Conservation (phyloP, 208 protist species). For the Trypanosoma theileri region DNA sequence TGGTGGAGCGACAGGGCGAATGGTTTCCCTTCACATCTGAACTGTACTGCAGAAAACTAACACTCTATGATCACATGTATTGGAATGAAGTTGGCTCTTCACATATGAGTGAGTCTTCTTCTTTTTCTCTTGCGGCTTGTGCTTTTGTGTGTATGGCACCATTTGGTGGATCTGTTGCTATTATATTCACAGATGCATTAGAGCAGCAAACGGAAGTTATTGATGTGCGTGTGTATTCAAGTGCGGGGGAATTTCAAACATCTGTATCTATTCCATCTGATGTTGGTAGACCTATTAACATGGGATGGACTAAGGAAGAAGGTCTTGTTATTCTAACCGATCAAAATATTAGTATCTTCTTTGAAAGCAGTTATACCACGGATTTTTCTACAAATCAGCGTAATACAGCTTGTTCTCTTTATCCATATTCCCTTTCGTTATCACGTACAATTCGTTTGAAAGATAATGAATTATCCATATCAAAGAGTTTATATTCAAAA, state of each 20-base stretch:
- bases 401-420: too few species aligned
- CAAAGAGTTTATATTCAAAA: not conserved
- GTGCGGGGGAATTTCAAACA: conserved; percentile 34
- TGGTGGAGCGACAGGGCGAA: conserved; percentile 51
- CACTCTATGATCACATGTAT: conserved; percentile 37
- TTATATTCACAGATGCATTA: conserved; percentile 6
- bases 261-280: conserved; percentile 16
- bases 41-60: conserved; percentile 39
- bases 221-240: conserved; percentile 37
- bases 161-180: conserved; percentile 43
- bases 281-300: conserved; percentile 19
- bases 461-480: conserved; percentile 2
- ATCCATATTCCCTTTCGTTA: too few species aligned
- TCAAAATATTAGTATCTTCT: conserved; percentile 28
- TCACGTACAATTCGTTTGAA: conserved; percentile 5
- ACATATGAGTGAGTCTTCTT: not conserved
- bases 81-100: conserved; percentile 28
- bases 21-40: conserved; percentile 51
- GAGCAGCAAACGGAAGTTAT: not conserved
- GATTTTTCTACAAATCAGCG: not conserved
- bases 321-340: conserved; percentile 37
- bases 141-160: conserved; percentile 23
- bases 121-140: conserved; percentile 27
- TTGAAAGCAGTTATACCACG: conserved; percentile 23
- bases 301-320: conserved; percentile 50